A percentile compares a stretch with the other conserved stretches of the same genome.
Conservation (phyloP, 768 basidiomycete species). For the Dioszegia crocea region DNA sequence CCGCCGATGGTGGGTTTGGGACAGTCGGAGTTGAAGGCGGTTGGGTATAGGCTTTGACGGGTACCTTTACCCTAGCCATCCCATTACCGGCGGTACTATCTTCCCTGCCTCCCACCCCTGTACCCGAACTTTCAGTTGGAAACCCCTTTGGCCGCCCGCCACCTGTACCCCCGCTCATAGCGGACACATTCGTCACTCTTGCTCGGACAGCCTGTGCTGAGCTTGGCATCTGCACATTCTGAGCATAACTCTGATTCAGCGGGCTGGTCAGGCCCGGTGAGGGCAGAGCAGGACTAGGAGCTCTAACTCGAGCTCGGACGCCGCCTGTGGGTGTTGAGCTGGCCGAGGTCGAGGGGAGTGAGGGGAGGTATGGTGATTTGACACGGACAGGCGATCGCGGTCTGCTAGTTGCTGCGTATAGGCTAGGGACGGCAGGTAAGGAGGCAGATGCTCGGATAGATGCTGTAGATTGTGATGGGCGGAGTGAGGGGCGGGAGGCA, state of each 20-base stretch:
- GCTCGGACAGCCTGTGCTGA: background rate
- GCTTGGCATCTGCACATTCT: no score
- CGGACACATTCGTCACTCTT: background rate
- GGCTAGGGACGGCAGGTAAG: background rate
- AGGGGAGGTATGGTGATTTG: background rate
- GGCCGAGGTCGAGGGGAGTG: background rate
- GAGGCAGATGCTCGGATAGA: conserved; percentile 1
- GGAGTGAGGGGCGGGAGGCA: background rate
- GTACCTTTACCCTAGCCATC: background rate
- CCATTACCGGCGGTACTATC: background rate
- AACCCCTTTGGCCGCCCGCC: background rate
- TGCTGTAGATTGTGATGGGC: background rate
- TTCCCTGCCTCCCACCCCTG: background rate
- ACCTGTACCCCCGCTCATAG: background rate
- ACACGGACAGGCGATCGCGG: background rate
- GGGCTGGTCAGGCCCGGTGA: background rate
- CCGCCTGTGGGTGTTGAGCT: background rate
- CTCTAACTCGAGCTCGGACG: background rate
- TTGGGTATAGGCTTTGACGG: background rate
- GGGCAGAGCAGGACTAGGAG: background rate
- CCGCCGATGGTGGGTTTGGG: background rate
- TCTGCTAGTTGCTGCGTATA: background rate
- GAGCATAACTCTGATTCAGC: background rate
- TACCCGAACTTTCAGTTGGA: background rate
- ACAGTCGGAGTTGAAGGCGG: background rate